These are phyloP conservation scores for Gossypium schwendimanii DNA, from an alignment of 441 rosid species.

Conservation along the genomic window DNA sequence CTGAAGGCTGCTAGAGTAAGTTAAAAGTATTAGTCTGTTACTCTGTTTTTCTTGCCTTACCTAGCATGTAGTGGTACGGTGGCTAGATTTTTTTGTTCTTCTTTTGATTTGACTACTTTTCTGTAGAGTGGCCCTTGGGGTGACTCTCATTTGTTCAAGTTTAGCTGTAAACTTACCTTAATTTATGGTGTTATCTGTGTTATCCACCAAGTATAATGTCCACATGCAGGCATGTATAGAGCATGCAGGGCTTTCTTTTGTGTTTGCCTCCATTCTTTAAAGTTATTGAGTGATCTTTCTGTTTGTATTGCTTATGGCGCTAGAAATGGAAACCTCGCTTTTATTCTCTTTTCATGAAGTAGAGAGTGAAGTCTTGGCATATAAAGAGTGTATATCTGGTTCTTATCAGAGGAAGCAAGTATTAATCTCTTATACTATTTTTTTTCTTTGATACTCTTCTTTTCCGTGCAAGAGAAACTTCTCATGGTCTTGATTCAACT, in stretches of 20 bases:
- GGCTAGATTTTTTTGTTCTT: background rate
- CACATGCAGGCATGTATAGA: background rate
- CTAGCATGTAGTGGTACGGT: background rate
- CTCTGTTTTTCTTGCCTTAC: background rate
- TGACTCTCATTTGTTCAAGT: background rate
- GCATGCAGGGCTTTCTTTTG: background rate
- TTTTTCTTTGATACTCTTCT: background rate
- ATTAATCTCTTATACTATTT: background rate
- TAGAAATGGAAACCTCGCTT: background rate
- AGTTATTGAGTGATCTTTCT: background rate
- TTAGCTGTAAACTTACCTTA: background rate
- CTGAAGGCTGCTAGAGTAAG: conserved; percentile 4
- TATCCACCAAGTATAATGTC: background rate
- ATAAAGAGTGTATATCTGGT: background rate
- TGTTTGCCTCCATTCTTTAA: background rate
- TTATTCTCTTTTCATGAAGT: background rate
- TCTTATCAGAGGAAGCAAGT: background rate
- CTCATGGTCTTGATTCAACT: background rate
- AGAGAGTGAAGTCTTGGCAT: background rate
- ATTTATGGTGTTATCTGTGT: background rate
- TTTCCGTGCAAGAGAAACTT: background rate
- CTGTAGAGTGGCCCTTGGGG: background rate
- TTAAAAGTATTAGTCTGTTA: background rate
- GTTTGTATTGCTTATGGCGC: background rate
- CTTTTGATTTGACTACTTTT: background rate